Base-by-base conservation (phyloP, 2,329 filamentous ascomycete species). In the Paraphaeosphaeria minitans region DNA sequence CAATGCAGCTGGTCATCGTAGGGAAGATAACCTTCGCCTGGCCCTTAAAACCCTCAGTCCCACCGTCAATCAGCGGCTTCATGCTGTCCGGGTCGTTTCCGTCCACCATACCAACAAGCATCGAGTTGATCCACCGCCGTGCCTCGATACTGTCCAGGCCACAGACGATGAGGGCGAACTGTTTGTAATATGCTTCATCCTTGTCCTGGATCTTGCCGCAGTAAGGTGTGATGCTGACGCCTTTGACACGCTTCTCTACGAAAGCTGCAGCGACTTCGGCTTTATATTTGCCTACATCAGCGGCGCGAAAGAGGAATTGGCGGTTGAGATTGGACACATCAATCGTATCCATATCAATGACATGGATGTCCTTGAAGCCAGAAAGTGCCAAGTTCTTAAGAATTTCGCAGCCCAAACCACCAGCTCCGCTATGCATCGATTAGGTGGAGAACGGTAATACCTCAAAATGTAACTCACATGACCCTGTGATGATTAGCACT, bases 341-440 rank as follows among this genome's bases (percentile, higher is more conserved):
- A 77, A 99, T 99, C 1, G 94, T 99, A 78, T 99, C 92, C 95
- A 99, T 99, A 79, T 99, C 95, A 70, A 99, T 98, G 59, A 99
- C 95, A 81, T 99, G 93, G 66, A 99, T 97, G 71, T 97, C 87
- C 77, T 91, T 96, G 82, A 99, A 99, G 29, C 93, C 93, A 1
- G 94, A 97, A 53, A 99, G 84, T 43, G 95, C 95, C 35, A 99
- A 84, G 72, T 99, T 92, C 82, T 99, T 99, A 53, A 99, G 82
- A 46, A 99, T 96, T 76, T 99, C 95, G 71, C 95, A 99, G 65
- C 95, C 95, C 59, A 99, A 79, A 12, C 95, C 95, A 62, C 95
- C 95, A 59, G 95, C 95, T 58, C 95, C 95, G 66, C 93, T 97
- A 62, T 68, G 83, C 81, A 83, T 84, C 56, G 85, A 49, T 73